Evolutionary conservation across 208 protist species (phyloP).

Genomic region (Trypanosoma cruzi): DNA sequence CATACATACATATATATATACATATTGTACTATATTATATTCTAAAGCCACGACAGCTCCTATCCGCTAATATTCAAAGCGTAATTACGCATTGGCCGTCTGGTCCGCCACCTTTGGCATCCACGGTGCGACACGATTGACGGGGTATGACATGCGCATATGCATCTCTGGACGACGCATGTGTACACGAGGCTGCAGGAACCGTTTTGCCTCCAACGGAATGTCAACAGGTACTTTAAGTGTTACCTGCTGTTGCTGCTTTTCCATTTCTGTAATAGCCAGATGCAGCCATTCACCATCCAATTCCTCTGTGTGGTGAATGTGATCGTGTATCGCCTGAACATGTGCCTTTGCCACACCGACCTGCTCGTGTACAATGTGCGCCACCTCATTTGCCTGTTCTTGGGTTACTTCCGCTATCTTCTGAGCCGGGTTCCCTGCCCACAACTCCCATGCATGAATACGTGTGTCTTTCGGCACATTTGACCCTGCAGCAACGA

Average conservation of each 20-base stretch:
- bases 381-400: conserved; percentile 62
- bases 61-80: neutral
- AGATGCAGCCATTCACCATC: conserved; percentile 73
- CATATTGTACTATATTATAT: neutral
- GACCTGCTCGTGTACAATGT: conserved; percentile 76
- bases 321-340: conserved; percentile 73
- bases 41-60: too few species aligned
- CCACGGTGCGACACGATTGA: conserved; percentile 89
- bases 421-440: conserved; percentile 88
- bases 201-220: conserved; percentile 82
- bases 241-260: conserved; percentile 81
- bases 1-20: conserved; percentile 13
- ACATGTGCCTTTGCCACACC: conserved; percentile 53
- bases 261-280: conserved; percentile 64
- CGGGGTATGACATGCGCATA: conserved; percentile 86
- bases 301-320: conserved; percentile 63
- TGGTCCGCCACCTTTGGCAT: conserved; percentile 84
- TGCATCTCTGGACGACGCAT: conserved; percentile 90
- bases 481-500: conserved; percentile 83
- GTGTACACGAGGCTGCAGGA: conserved; percentile 86
- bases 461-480: conserved; percentile 86
- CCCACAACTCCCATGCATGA: conserved; percentile 91
- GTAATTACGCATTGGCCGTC: conserved; percentile 73
- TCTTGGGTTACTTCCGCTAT: conserved; percentile 76
- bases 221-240: conserved; percentile 83